Evolutionary conservation across 257 asterid genomes (phyloP).

Genomic region (Vinca minor): DNA sequence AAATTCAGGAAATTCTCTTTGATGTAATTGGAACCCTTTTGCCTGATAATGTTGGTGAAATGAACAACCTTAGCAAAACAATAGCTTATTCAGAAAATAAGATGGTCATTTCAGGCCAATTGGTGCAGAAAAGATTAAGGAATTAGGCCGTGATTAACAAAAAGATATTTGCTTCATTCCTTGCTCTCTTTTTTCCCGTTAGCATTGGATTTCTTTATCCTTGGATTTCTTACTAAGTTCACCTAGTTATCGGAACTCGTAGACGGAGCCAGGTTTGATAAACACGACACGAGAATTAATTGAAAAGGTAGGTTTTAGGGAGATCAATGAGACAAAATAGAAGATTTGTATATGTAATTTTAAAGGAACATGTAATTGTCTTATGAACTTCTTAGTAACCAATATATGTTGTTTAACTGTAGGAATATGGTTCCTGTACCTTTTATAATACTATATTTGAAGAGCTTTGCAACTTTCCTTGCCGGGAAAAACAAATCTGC

Average conservation of each 20-base stretch:
- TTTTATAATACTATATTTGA: slow-evolving; percentile 63
- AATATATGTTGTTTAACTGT: slow-evolving; percentile 13
- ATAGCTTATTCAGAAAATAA: not conserved
- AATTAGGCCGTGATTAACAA: not conserved
- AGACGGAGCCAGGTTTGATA: not conserved
- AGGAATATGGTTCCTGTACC: slow-evolving; percentile 98
- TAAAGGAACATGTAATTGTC: not conserved
- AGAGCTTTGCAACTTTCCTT: slow-evolving; percentile 48
- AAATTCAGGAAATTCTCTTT: not conserved
- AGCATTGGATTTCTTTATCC: not conserved
- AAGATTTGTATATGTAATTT: not conserved
- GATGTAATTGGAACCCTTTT: not conserved
- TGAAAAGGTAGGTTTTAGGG: not conserved
- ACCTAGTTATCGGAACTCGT: not conserved
- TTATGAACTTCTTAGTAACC: not conserved
- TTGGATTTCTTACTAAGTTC: too few relatives aligned
- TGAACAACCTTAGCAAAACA: not conserved
- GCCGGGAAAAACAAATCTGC: slow-evolving; percentile 49
- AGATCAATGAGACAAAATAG: not conserved
- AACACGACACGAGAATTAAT: not conserved
- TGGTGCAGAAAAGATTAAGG: not conserved
- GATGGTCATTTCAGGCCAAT: not conserved
- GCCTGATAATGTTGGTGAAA: not conserved
- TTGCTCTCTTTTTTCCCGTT: not conserved
- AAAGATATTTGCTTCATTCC: not conserved